Evolutionary conservation across 495 filamentous ascomycete genomes (phyloP).

Genomic region (Penicillium subrubescens): DNA sequence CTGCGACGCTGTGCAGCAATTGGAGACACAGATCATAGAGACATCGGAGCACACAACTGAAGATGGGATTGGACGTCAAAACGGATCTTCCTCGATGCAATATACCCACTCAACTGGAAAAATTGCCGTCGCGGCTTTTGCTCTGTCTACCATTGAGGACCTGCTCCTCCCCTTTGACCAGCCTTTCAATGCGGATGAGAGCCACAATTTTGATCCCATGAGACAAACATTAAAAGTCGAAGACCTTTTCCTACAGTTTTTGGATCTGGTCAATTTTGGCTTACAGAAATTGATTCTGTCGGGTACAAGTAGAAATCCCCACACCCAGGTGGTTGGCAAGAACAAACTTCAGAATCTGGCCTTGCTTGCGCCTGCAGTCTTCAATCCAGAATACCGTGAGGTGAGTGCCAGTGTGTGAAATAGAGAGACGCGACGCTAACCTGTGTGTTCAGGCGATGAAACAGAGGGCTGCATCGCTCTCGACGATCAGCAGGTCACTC

Average conservation of each 20-base stretch:
- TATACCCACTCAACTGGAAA: not conserved
- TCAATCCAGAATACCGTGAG: conserved; percentile 39
- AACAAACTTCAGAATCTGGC: conserved; percentile 24
- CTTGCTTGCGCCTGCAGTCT: conserved; percentile 35
- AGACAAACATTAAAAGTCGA: not conserved
- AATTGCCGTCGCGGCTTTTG: not conserved
- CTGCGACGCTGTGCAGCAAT: not conserved
- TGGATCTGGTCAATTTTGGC: conserved; percentile 29
- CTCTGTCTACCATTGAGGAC: not conserved
- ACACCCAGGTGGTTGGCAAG: conserved; percentile 11
- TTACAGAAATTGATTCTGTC: conserved; percentile 31
- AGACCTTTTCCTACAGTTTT: not conserved
- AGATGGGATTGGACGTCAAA: too few relatives aligned
- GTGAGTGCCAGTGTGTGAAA: conserved; percentile 18
- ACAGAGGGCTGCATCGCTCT: conserved; percentile 38
- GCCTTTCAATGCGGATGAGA: not conserved
- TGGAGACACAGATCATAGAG: not conserved
- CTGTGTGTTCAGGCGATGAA: conserved; percentile 37
- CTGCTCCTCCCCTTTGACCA: not conserved
- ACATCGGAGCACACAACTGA: not conserved
- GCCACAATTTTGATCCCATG: not conserved
- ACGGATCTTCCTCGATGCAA: not conserved
- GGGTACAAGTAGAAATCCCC: not conserved
- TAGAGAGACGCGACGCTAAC: not conserved
- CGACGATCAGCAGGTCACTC: conserved; percentile 39